These are phyloP conservation scores for Pythium oligandrum DNA, from an alignment of 352 stramenopile genomes.

Conservation along the genomic window DNA sequence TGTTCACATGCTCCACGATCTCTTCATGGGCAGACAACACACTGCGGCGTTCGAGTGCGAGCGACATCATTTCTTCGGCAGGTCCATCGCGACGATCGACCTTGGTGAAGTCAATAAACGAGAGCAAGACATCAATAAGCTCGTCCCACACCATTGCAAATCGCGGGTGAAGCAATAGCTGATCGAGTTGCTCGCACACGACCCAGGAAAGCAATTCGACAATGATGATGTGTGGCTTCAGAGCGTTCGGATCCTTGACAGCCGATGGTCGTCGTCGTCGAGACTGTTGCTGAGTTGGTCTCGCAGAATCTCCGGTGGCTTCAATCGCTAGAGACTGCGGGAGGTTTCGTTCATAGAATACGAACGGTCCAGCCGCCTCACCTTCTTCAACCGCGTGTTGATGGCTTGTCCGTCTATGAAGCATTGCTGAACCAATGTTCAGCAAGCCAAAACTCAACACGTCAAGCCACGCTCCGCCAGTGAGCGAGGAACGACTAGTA, in stretches of 20 bases:
- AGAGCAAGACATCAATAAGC: slow-evolving; percentile 47
- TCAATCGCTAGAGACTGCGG: slow-evolving; percentile 8
- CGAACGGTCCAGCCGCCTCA: slow-evolving; percentile 16
- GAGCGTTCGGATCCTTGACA: slow-evolving; percentile 52
- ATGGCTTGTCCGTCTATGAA: slow-evolving; percentile 29
- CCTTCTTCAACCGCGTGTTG: slow-evolving; percentile 6
- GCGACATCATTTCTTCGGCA: slow-evolving; percentile 23
- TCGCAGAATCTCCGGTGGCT: neutral
- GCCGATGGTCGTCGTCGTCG: slow-evolving; percentile 42
- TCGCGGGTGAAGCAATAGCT: slow-evolving; percentile 28
- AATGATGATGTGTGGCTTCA: slow-evolving; percentile 53
- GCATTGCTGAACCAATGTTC: slow-evolving; percentile 47
- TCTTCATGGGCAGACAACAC: slow-evolving; percentile 65
- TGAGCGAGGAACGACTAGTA: slow-evolving; percentile 29
- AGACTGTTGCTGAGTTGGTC: slow-evolving; percentile 2
- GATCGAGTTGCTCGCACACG: slow-evolving; percentile 52
- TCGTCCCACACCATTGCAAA: slow-evolving; percentile 55
- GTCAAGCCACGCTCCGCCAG: slow-evolving; percentile 46
- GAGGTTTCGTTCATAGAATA: slow-evolving; percentile 58
- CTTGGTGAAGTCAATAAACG: slow-evolving; percentile 43
- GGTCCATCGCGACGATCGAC: slow-evolving; percentile 21
- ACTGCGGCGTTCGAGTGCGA: slow-evolving; percentile 56
- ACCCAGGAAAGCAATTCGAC: slow-evolving; percentile 62
- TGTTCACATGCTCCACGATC: slow-evolving; percentile 64
- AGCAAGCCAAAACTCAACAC: slow-evolving; percentile 50